Evolutionary conservation across 371 early-diverging fungal species (phyloP), one percentile per base, ranked within the genome.

Genomic region (Lichtheimia ornata): DNA sequence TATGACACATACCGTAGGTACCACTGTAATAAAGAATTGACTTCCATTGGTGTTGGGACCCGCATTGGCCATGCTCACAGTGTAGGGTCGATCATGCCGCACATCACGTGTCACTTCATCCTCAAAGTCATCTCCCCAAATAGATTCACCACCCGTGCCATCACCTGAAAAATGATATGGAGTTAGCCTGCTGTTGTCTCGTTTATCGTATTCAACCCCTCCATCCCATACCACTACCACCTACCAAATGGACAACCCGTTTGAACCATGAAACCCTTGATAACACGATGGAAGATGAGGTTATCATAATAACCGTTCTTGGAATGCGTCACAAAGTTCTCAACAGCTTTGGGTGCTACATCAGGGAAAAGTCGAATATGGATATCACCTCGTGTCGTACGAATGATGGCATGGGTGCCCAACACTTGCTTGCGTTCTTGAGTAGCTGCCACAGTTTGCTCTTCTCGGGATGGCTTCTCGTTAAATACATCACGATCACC

Each of bases 1-100:
- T 49, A 58, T 1, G 22, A 17, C 17, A 79, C 83, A 77, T 85
- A 91, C 91, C 42, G 92, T 89, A 17, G 88, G 88, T 3, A 79
- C 93, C n/a, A 91, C 90, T 0, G 99, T 99, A 65, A 99, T 97
- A 67, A 99, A 99, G 75, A 99, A 99, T 77, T 99, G 99, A 51
- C 90, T 89, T 3, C 90, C 95, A 71, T 96, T 97, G 7, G 96
- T 94, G 41, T 89, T 86, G 4, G 95, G 92, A 4, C 99, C 99
- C 0, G 91, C 88, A 74, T 99, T 99, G 7, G 99, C 99, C 99
- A 99, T 99, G 61, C 93, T 91, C 0, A 99, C 82, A 0, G 94
- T 91, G 45, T 94, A 97, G 0, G 96, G 91, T 9, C 91, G 84
- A 71, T 95, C 92, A 67, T 97, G 97, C 62, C 83, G 84, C 52